phyloP scores from a whole-genome alignment of 768 basidiomycete species.

The Flagelloscypha sp. region DNA sequence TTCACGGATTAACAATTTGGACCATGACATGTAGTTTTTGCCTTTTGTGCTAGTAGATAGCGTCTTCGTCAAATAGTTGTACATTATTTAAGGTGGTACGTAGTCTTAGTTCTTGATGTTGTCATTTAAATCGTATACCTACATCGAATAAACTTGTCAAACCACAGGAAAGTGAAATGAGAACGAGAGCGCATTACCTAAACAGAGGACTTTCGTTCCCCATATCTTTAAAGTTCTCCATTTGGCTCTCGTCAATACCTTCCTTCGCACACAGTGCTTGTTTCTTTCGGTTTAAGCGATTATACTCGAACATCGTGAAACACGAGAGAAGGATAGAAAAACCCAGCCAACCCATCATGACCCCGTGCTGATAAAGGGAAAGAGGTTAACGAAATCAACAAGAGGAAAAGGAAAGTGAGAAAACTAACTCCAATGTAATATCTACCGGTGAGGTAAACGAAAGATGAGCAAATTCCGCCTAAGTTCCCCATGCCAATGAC shows the following conservation, averaged over 20 bases:
- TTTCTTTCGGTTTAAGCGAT: slow-evolving; percentile 40
- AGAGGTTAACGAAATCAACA: slow-evolving; percentile 4
- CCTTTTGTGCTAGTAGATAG: too few species aligned
- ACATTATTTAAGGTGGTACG: too few species aligned
- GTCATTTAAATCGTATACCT: too few species aligned
- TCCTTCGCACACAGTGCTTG: slow-evolving; percentile 33
- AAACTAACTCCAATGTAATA: slow-evolving; percentile 24
- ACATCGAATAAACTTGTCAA: too few species aligned
- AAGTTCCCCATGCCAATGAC: slow-evolving; percentile 49
- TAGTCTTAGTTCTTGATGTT: too few species aligned
- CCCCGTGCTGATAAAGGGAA: slow-evolving; percentile 13
- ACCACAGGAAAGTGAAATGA: too few species aligned
- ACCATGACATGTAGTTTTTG: too few species aligned
- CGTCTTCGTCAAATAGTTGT: too few species aligned
- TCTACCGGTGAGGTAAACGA: slow-evolving; percentile 25
- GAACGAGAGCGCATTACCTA: slow-evolving; percentile 25
- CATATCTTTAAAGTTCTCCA: slow-evolving; percentile 36
- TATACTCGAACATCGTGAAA: slow-evolving; percentile 43
- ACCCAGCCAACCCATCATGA: slow-evolving; percentile 21
- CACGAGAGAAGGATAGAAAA: slow-evolving; percentile 31
- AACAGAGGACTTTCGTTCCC: slow-evolving; percentile 51
- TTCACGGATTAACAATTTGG: too few species aligned
- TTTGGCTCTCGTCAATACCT: slow-evolving; percentile 31
- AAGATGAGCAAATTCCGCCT: slow-evolving; percentile 38
- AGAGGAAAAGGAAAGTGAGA: slow-evolving; percentile 18